A percentile compares a stretch with the other conserved stretches of the same genome.
phyloP scores from a whole-genome alignment of 2,329 filamentous ascomycete species.

The Penicillium corylophilum region DNA sequence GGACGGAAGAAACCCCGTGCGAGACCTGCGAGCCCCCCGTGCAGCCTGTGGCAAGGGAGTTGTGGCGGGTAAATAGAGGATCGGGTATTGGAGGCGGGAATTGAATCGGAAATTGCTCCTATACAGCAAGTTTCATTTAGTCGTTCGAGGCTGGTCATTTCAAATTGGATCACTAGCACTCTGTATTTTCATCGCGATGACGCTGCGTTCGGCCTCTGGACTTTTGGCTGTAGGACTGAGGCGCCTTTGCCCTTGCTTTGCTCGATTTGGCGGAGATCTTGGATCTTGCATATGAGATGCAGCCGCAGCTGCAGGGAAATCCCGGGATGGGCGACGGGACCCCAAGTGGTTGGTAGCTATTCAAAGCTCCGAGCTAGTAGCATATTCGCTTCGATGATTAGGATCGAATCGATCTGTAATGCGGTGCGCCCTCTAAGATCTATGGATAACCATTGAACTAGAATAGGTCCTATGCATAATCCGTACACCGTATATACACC shows the following conservation, averaged over 20 bases:
- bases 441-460: neutral
- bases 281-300: conserved; percentile 20
- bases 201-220: neutral
- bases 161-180: neutral
- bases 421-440: neutral
- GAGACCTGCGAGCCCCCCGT: neutral
- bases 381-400: neutral
- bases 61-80: conserved; percentile 4
- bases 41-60: conserved; percentile 6
- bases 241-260: conserved; percentile 4
- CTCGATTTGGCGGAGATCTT: conserved; percentile 10
- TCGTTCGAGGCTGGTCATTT: neutral
- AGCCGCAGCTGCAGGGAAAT: conserved; percentile 14
- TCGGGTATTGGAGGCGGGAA: neutral
- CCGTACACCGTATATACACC: neutral
- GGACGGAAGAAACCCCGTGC: neutral
- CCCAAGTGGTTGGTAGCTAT: conserved; percentile 1
- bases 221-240: neutral
- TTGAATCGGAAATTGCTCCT: neutral
- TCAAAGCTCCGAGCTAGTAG: neutral
- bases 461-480: neutral
- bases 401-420: neutral
- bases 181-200: neutral
- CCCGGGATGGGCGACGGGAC: conserved; percentile 8
- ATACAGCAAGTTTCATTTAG: neutral